phyloP scores from a whole-genome alignment of 140 eudicot genomes.

The Cichorium intybus region DNA sequence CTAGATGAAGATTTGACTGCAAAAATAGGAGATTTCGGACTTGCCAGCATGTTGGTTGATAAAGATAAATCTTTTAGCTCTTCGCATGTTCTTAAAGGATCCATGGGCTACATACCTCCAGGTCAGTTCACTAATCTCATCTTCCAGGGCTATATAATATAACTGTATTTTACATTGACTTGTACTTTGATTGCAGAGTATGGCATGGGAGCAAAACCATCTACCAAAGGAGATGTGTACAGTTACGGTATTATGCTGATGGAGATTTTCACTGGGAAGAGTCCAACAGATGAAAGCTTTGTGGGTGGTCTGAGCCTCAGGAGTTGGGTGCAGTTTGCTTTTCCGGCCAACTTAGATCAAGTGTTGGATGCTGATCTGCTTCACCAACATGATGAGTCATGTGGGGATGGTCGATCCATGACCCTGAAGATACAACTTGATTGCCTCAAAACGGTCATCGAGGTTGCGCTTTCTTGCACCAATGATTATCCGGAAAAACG shows the following conservation, averaged over 20 bases:
- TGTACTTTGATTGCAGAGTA: constrained; percentile 37
- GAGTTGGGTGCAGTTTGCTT: constrained; percentile 46
- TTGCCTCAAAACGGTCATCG: constrained; percentile 36
- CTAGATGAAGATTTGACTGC: constrained; percentile 61
- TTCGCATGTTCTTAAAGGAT: constrained; percentile 52
- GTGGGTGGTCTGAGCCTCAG: constrained; percentile 41
- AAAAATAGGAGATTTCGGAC: constrained; percentile 74
- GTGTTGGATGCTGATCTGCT: constrained; percentile 38
- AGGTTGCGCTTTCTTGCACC: constrained; percentile 54
- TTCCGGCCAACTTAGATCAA: constrained; percentile 33
- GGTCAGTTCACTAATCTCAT: constrained; percentile 34
- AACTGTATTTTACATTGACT: neutral
- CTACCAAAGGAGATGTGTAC: constrained; percentile 75
- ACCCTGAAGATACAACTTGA: constrained; percentile 21
- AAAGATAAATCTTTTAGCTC: constrained; percentile 47
- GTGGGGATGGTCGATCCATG: constrained; percentile 8
- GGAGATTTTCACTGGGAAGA: constrained; percentile 64
- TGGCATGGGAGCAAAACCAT: constrained; percentile 60
- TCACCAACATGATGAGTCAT: neutral
- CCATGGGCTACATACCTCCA: constrained; percentile 84
- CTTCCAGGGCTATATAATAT: neutral
- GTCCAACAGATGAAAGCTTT: constrained; percentile 53
- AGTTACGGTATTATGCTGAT: constrained; percentile 61
- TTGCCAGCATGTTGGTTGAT: constrained; percentile 51
- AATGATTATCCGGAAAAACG: constrained; percentile 47